Percentiles rank a stretch among this genome's conserved stretches.
phyloP scores from a whole-genome alignment of 179 eudicot genomes.

The Pouteria campechiana region DNA sequence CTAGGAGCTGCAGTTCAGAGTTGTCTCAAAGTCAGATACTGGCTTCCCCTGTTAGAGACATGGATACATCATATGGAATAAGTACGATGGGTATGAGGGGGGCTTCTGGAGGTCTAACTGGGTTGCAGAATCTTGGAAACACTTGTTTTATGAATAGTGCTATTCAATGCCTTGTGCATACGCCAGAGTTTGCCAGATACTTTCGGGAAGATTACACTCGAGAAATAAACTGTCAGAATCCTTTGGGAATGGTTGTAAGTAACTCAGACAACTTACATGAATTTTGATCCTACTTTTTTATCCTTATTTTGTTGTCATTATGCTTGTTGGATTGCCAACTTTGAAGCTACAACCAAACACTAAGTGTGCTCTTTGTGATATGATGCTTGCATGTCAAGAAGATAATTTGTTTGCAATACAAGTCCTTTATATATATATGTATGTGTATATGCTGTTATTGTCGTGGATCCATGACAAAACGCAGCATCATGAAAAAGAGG shows the following conservation, averaged over 20 bases:
- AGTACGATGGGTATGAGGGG: conserved; percentile 88
- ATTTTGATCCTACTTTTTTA: too few species aligned
- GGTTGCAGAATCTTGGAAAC: conserved; percentile 86
- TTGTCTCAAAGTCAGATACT: conserved; percentile 32
- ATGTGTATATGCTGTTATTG: too few species aligned
- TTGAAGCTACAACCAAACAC: too few species aligned
- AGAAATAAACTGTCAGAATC: conserved; percentile 86
- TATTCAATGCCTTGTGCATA: conserved; percentile 94
- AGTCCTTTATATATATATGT: too few species aligned
- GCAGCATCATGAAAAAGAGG: too few species aligned
- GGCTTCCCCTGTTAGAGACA: conserved; percentile 30
- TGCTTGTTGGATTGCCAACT: too few species aligned
- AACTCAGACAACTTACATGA: neutral
- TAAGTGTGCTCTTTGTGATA: too few species aligned
- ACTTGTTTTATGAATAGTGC: conserved; percentile 99
- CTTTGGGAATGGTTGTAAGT: conserved; percentile 97
- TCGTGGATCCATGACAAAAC: too few species aligned
- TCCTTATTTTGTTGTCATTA: too few species aligned
- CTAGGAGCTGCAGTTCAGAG: conserved; percentile 49
- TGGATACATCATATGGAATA: conserved; percentile 46
- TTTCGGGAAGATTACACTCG: conserved; percentile 78
- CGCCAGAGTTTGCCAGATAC: conserved; percentile 84
- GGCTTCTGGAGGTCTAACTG: conserved; percentile 76
- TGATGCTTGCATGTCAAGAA: too few species aligned
- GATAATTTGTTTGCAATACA: too few species aligned